Percentiles rank a stretch among this genome's conserved stretches.
Evolutionary conservation across 2,329 filamentous ascomycete genomes (phyloP).

Genomic region (Cylindrodendrum hubeiense): DNA sequence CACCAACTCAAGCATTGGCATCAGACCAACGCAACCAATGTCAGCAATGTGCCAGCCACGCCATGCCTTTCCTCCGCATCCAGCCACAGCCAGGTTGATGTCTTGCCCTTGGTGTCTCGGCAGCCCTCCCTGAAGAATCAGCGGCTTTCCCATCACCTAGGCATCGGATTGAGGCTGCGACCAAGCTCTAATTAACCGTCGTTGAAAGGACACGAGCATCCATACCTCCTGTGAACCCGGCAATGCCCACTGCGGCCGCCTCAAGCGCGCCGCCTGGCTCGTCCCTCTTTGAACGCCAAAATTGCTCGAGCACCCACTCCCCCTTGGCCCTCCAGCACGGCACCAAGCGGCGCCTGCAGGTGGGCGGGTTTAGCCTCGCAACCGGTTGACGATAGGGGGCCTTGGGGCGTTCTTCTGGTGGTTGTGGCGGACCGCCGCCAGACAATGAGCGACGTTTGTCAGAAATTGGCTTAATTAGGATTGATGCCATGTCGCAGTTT

Average conservation of each 20-base stretch:
- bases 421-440: background rate
- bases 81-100: conserved; percentile 10
- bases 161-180: conserved; percentile 30
- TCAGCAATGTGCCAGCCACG: conserved; percentile 6
- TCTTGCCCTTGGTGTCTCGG: conserved; percentile 14
- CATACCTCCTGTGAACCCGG: conserved; percentile 21
- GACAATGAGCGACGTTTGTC: background rate
- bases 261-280: conserved; percentile 34
- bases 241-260: conserved; percentile 35
- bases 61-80: background rate
- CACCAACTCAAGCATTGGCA: background rate
- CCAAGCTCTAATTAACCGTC: background rate
- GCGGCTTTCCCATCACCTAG: background rate
- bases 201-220: conserved; percentile 16
- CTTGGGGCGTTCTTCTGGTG: background rate
- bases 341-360: conserved; percentile 35
- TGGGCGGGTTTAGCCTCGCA: conserved; percentile 31
- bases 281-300: background rate
- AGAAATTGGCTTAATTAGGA: conserved; percentile 18
- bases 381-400: background rate
- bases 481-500: conserved; percentile 8
- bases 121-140: conserved; percentile 7
- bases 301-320: conserved; percentile 8
- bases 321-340: conserved; percentile 9
- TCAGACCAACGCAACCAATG: background rate